phyloP scores from a whole-genome alignment of 352 stramenopile genomes.

The Phytopythium mirpurense region DNA sequence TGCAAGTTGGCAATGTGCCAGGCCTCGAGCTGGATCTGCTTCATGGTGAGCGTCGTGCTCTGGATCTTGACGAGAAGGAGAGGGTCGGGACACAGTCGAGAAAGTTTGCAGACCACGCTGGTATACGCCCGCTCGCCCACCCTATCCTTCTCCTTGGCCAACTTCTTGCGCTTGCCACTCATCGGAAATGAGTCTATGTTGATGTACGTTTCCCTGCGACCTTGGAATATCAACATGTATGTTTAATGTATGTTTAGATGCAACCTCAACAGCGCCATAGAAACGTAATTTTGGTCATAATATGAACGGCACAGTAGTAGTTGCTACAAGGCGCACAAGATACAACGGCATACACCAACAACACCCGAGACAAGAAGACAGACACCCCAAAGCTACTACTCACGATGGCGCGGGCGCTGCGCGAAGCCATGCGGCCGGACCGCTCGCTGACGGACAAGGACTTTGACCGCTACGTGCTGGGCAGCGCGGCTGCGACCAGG shows the following conservation, averaged over 20 bases:
- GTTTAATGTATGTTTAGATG: no score
- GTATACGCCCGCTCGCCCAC: constrained; percentile 2
- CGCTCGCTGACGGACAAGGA: constrained; percentile 64
- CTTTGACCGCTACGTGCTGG: constrained; percentile 76
- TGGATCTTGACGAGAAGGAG: constrained; percentile 12
- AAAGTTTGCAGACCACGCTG: constrained; percentile 14
- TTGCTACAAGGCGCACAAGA: no score
- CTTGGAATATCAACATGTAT: no score
- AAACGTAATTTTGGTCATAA: no score
- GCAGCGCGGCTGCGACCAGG: constrained; percentile 24
- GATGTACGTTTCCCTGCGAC: no score
- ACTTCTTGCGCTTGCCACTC: constrained; percentile 6
- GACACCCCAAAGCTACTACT: no score
- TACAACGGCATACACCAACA: no score
- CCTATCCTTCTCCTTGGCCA: constrained; percentile 4
- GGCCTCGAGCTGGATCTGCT: constrained; percentile 15
- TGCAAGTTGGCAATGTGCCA: constrained; percentile 20
- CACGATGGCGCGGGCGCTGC: constrained; percentile 8
- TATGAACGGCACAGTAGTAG: no score
- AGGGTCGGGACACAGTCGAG: constrained; percentile 4
- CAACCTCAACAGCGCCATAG: no score
- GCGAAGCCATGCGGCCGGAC: constrained; percentile 53
- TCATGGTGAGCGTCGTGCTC: constrained; percentile 4
- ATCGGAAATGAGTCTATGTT: background rate
- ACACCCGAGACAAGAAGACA: no score